phyloP scores from a whole-genome alignment of 768 basidiomycete species.

The Pholiota microspora region DNA sequence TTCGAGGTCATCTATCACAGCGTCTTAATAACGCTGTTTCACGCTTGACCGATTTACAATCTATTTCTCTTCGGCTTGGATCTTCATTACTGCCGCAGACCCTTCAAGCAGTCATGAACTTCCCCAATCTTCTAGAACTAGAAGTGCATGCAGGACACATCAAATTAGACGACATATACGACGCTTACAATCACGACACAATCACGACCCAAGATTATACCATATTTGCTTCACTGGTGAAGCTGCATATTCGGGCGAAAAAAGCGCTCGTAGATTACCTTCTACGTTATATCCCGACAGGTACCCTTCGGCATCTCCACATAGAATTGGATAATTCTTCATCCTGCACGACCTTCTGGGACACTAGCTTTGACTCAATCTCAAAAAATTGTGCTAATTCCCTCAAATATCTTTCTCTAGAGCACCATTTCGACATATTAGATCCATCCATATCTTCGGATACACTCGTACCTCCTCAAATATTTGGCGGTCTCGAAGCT shows the following conservation, averaged over 20 bases:
- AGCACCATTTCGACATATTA: conserved; percentile 39
- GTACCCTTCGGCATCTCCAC: conserved; percentile 33
- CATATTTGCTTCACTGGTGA: conserved; percentile 36
- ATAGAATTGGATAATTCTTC: conserved; percentile 33
- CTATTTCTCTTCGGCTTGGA: conserved; percentile 39
- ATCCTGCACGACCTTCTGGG: conserved; percentile 29
- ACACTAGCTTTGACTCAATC: conserved; percentile 30
- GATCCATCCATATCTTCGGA: conserved; percentile 20
- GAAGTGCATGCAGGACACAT: conserved; percentile 44
- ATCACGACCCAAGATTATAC: not conserved
- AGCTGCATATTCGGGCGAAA: conserved; percentile 38
- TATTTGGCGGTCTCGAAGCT: not conserved
- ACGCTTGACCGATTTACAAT: conserved; percentile 29
- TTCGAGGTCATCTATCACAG: conserved; percentile 36
- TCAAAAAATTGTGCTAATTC: conserved; percentile 24
- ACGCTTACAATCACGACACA: conserved; percentile 13
- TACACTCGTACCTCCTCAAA: not conserved
- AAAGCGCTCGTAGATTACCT: conserved; percentile 31
- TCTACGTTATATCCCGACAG: conserved; percentile 28
- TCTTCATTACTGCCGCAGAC: conserved; percentile 33
- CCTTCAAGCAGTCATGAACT: conserved; percentile 32
- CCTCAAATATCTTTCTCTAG: conserved; percentile 37
- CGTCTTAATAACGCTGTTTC: conserved; percentile 31
- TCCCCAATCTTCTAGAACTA: conserved; percentile 37
- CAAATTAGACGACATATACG: conserved; percentile 22